Base-by-base conservation (phyloP, 495 filamentous ascomycete species). In the Beverwykella pulmonaria region DNA sequence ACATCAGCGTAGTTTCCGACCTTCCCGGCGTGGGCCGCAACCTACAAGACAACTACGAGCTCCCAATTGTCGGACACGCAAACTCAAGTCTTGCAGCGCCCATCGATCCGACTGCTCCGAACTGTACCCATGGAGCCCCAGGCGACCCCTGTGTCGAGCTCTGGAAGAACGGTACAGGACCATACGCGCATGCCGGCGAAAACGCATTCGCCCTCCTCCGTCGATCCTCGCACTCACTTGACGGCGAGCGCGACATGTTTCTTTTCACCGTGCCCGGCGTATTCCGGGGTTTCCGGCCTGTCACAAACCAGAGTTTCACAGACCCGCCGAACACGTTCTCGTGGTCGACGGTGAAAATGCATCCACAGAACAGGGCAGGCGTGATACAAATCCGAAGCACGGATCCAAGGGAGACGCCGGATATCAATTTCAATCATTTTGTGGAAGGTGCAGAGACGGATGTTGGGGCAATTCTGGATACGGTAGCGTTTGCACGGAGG, bases 1-100 rank as follows among this genome's bases (percentile, higher is more conserved):
- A 74, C 23, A 87, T 90, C 59, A 69, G 77, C 5, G 76, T 87
- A 0, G 60, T 88, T 0, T 63, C 74, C 34, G 81, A 88, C 64
- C 76, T 85, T 0, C 85, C 86, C 0, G 85, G 39, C 39, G 39
- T 44, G 17, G 39, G 39, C 8, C 15, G 15, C 39, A 44, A 44
- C 39, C 39, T 44, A 4, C 39, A 10, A 44, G 39, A 34, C 12
- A 34, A 34, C 32, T 34, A 34, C 32, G 32, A 34, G 12, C 5
- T n/a, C 9, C 39, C 8, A 2, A 14, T n/a, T 14, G 15, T 44
- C 3, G 39, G 6, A 7, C 39, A 44, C 39, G 17, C 39, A 44
- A 4, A 12, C 6, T 15, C 17, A 12, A 44, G 39, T 44, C 39
- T 44, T n/a, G 39, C 39, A 44, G 39, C 15, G 17, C 39, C 39